Percentiles rank a stretch among this genome's conserved stretches.
Evolutionary conservation across 2,329 filamentous ascomycete genomes (phyloP).

Genomic region (Fusarium humuli): DNA sequence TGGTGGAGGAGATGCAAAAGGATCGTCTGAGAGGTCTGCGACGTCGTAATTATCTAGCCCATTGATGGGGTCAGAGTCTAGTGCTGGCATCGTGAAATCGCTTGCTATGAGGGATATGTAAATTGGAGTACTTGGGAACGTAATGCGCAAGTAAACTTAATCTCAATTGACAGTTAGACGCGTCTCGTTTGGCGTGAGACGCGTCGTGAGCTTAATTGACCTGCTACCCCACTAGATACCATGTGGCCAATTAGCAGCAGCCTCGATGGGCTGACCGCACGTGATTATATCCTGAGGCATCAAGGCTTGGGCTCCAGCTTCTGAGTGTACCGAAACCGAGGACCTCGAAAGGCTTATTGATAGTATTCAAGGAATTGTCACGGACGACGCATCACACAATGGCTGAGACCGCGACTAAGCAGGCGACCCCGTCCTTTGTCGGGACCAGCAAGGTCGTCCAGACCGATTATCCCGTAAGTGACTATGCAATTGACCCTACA

Average conservation of each 20-base stretch:
- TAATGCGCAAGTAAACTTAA: background rate
- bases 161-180: slow-evolving; percentile 20
- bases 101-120: background rate
- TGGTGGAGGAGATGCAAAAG: slow-evolving; percentile 61
- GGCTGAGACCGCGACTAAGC: slow-evolving; percentile 55
- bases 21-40: slow-evolving; percentile 62
- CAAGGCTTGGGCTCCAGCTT: slow-evolving; percentile 40
- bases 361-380: slow-evolving; percentile 47
- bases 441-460: slow-evolving; percentile 77
- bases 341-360: slow-evolving; percentile 44
- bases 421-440: slow-evolving; percentile 51
- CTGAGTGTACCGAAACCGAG: slow-evolving; percentile 40
- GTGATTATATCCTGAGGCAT: slow-evolving; percentile 51
- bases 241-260: slow-evolving; percentile 32
- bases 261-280: slow-evolving; percentile 46
- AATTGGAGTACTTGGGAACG: background rate
- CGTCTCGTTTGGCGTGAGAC: slow-evolving; percentile 30
- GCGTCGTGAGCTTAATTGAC: slow-evolving; percentile 47
- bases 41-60: slow-evolving; percentile 83
- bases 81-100: slow-evolving; percentile 22
- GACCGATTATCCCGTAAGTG: slow-evolving; percentile 87
- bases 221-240: background rate
- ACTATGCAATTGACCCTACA: slow-evolving; percentile 35
- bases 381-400: slow-evolving; percentile 50
- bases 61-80: slow-evolving; percentile 44